A percentile compares a stretch with the other conserved stretches of the same genome.
Conservation (phyloP, 192 early-diverging fungal species). For the Physocladia obscura region DNA sequence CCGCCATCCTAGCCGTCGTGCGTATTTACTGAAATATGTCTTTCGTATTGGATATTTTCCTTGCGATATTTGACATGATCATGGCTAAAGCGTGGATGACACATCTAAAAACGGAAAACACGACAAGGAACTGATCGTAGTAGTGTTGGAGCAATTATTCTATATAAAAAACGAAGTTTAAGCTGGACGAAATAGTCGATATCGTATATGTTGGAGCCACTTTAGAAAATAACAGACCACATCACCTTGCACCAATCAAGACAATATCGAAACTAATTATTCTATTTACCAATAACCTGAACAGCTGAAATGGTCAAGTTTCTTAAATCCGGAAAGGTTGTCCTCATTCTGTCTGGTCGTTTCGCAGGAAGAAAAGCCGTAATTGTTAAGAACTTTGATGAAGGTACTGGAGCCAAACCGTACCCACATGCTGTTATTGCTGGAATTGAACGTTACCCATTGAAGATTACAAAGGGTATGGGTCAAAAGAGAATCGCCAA, state of each 20-base stretch:
- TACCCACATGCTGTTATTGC: constrained; percentile 99
- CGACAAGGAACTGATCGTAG: background rate
- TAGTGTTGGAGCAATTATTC: background rate
- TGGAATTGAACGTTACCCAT: constrained; percentile 95
- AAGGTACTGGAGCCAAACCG: constrained; percentile 93
- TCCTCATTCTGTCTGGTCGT: constrained; percentile 95
- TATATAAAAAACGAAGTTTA: background rate
- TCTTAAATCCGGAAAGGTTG: constrained; percentile 64
- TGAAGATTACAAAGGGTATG: constrained; percentile 96
- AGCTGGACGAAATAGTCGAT: background rate
- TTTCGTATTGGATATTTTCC: too few species aligned
- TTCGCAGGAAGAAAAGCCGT: constrained; percentile 99
- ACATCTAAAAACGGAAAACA: too few species aligned
- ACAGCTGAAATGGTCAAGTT: constrained; percentile 48
- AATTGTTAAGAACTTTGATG: constrained; percentile 94
- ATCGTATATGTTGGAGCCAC: background rate
- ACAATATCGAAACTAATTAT: background rate
- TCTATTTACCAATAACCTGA: background rate
- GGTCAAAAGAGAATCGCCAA: constrained; percentile 92
- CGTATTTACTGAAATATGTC: too few species aligned
- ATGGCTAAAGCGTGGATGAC: too few species aligned
- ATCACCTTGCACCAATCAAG: background rate
- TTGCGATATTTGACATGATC: too few species aligned
- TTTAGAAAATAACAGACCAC: background rate
- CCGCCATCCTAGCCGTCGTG: too few species aligned